Conservation (phyloP, 352 stramenopile genomes). For the Phytophthora brassicae region DNA sequence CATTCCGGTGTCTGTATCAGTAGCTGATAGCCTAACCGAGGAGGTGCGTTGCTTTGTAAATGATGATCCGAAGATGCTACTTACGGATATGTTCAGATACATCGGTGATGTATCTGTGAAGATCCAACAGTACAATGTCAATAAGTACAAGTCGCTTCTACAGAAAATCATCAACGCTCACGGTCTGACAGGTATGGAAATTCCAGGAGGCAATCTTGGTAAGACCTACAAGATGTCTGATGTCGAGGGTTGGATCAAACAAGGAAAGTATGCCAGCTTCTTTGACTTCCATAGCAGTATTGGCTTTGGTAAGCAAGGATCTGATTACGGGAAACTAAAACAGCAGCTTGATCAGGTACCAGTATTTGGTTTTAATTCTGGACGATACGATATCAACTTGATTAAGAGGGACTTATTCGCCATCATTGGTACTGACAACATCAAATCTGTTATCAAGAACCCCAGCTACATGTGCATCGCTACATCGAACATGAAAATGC, state of each 20-base stretch:
- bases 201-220: no score
- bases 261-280: no score
- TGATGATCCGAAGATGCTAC: not conserved
- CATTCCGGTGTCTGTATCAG: no score
- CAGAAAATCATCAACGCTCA: conserved; percentile 6
- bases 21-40: no score
- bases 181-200: not conserved
- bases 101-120: not conserved
- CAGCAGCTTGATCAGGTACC: conserved; percentile 1
- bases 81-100: conserved; percentile 3
- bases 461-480: conserved; percentile 33
- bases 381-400: not conserved
- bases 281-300: no score
- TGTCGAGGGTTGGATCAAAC: no score
- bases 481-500: conserved; percentile 26
- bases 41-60: not conserved
- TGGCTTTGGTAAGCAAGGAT: not conserved
- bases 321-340: conserved; percentile 2
- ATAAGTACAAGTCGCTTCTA: not conserved
- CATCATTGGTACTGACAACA: conserved; percentile 8
- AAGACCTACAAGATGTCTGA: no score
- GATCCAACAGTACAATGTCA: not conserved
- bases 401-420: conserved; percentile 35
- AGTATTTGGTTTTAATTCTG: conserved; percentile 26
- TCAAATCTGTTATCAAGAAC: conserved; percentile 2